These are phyloP conservation scores for Umbelopsis sp. DNA, from an alignment of 192 early-diverging fungal species.

Conservation along the genomic window DNA sequence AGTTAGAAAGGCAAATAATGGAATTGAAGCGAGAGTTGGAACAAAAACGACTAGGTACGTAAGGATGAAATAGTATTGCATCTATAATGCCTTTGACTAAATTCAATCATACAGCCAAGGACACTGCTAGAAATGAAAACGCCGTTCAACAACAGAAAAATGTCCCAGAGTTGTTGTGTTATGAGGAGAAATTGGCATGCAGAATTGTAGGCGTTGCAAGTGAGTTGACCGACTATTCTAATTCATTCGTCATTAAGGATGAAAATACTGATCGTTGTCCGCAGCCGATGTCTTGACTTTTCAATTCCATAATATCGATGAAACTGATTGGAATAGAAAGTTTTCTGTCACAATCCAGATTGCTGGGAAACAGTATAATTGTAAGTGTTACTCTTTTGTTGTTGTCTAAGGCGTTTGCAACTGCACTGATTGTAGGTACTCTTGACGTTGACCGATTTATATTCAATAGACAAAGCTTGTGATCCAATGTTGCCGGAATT, in stretches of 20 bases:
- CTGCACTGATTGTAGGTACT: background rate
- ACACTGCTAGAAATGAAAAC: background rate
- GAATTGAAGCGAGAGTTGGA: slow-evolving; percentile 6
- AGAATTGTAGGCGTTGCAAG: background rate
- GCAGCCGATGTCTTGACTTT: slow-evolving; percentile 8
- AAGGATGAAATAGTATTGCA: too few relatives aligned
- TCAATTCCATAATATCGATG: slow-evolving; percentile 18
- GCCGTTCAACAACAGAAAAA: slow-evolving; percentile 9
- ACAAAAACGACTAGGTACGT: slow-evolving; percentile 13
- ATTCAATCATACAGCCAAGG: background rate
- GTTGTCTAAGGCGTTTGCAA: background rate
- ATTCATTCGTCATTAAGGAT: too few relatives aligned
- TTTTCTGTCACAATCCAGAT: slow-evolving; percentile 8
- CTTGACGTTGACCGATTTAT: background rate
- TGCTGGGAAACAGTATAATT: slow-evolving; percentile 14
- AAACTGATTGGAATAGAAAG: slow-evolving; percentile 2
- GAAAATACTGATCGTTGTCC: background rate
- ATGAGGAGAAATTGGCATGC: slow-evolving; percentile 14
- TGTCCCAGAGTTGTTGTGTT: slow-evolving; percentile 6
- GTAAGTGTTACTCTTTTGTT: background rate
- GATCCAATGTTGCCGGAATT: background rate
- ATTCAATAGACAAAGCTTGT: slow-evolving; percentile 1
- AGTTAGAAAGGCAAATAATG: background rate
- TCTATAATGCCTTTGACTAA: background rate
- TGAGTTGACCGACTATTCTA: background rate